phyloP scores from a whole-genome alignment of 2,329 filamentous ascomycete genomes.

The Magnaporthiopsis poae region DNA sequence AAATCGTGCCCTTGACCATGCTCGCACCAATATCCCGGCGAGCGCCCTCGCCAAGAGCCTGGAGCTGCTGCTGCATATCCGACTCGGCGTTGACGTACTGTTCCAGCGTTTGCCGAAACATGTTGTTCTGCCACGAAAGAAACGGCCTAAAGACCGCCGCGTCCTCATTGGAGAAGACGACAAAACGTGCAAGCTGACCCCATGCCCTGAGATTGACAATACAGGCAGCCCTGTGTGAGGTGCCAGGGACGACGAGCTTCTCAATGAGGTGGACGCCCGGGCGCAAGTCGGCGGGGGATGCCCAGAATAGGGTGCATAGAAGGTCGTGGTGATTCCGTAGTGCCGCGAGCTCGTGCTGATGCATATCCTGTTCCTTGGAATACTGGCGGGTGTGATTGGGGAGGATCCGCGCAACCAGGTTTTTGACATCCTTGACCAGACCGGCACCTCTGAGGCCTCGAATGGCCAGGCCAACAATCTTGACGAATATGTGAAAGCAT shows the following conservation, averaged over 20 bases:
- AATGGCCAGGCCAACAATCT: slow-evolving; percentile 50
- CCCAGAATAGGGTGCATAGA: slow-evolving; percentile 57
- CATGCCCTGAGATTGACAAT: slow-evolving; percentile 54
- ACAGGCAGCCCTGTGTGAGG: slow-evolving; percentile 57
- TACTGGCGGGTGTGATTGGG: slow-evolving; percentile 59
- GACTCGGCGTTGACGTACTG: slow-evolving; percentile 47
- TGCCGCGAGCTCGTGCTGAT: slow-evolving; percentile 51
- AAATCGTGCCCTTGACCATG: slow-evolving; percentile 39
- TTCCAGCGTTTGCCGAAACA: slow-evolving; percentile 47
- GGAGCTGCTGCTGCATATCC: slow-evolving; percentile 47
- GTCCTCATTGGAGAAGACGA: slow-evolving; percentile 37
- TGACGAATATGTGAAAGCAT: slow-evolving; percentile 60
- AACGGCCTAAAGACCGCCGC: slow-evolving; percentile 38
- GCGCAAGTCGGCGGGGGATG: slow-evolving; percentile 43
- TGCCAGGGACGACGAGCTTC: slow-evolving; percentile 47
- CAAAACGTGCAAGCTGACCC: slow-evolving; percentile 51
- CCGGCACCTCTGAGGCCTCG: slow-evolving; percentile 37
- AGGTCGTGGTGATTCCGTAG: slow-evolving; percentile 61
- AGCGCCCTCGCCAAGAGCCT: slow-evolving; percentile 37
- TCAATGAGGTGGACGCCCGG: slow-evolving; percentile 46
- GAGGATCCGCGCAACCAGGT: slow-evolving; percentile 50
- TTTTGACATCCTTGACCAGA: slow-evolving; percentile 47
- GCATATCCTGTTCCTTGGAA: slow-evolving; percentile 51
- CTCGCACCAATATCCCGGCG: slow-evolving; percentile 33
- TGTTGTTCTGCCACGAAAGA: slow-evolving; percentile 44